phyloP scores from a whole-genome alignment of 2,329 filamentous ascomycete genomes.

The Aspergillus versicolor region DNA sequence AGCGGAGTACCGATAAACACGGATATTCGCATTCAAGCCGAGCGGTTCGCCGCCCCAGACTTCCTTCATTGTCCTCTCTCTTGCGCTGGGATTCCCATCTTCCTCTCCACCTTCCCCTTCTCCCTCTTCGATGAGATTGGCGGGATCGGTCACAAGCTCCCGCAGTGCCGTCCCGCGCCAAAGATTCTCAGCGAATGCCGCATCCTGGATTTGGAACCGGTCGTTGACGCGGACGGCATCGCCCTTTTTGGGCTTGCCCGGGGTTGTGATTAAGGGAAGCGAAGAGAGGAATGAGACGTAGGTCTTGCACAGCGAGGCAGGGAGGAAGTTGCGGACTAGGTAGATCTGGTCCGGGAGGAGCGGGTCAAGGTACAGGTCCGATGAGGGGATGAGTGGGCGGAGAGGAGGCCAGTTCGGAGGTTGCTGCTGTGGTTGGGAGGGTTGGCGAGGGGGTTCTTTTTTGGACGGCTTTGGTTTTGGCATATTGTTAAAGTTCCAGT shows the following conservation, averaged over 20 bases:
- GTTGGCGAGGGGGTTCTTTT: constrained; percentile 11
- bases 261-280: constrained; percentile 74
- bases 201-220: constrained; percentile 78
- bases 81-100: constrained; percentile 12
- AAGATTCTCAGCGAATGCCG: constrained; percentile 68
- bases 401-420: constrained; percentile 70
- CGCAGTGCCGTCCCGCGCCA: constrained; percentile 77
- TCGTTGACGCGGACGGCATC: constrained; percentile 87
- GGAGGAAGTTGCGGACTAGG: constrained; percentile 72
- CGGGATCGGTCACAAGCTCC: constrained; percentile 50
- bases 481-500: constrained; percentile 16
- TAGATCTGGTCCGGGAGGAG: constrained; percentile 67
- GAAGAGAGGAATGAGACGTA: constrained; percentile 72
- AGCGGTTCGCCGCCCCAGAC: constrained; percentile 78
- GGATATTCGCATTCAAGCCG: constrained; percentile 85
- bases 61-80: constrained; percentile 27
- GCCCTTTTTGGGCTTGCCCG: constrained; percentile 73
- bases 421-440: constrained; percentile 12
- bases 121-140: not conserved
- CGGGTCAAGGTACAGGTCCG: constrained; percentile 61
- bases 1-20: constrained; percentile 81
- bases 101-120: constrained; percentile 22
- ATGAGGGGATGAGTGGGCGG: constrained; percentile 65
- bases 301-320: constrained; percentile 69
- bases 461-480: constrained; percentile 22